phyloP scores from a whole-genome alignment of 2,329 filamentous ascomycete genomes.

The Periconia sp. region DNA sequence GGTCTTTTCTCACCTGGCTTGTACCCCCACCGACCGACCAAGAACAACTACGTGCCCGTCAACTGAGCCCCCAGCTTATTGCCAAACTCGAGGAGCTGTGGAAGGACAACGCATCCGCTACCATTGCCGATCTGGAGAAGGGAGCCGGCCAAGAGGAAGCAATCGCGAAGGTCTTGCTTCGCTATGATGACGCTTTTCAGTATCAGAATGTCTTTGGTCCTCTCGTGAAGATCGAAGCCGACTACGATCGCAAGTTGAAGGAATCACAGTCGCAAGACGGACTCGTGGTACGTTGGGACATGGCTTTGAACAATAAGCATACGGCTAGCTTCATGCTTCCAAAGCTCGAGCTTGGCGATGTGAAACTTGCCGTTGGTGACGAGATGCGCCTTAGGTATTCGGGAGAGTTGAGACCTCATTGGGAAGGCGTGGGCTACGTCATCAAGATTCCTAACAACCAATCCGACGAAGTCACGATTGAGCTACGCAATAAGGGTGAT shows the following conservation, averaged over 20 bases:
- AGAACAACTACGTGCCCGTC: constrained; percentile 91
- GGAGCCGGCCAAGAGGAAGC: constrained; percentile 91
- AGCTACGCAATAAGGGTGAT: constrained; percentile 89
- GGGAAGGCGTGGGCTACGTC: constrained; percentile 98
- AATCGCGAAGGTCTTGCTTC: constrained; percentile 84
- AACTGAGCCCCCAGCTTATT: constrained; percentile 91
- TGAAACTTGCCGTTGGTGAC: constrained; percentile 95
- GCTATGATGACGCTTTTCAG: constrained; percentile 96
- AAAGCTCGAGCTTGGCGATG: constrained; percentile 95
- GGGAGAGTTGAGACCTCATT: constrained; percentile 85
- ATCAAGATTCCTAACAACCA: constrained; percentile 99
- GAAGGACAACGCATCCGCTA: constrained; percentile 91
- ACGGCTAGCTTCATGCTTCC: constrained; percentile 92
- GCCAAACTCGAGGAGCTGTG: constrained; percentile 96
- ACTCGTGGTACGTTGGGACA: constrained; percentile 91
- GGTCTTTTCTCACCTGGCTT: constrained; percentile 92
- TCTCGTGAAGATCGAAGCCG: constrained; percentile 97
- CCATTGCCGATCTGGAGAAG: constrained; percentile 88
- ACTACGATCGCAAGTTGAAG: constrained; percentile 98
- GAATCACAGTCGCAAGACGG: constrained; percentile 97
- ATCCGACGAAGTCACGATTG: constrained; percentile 94
- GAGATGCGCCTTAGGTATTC: constrained; percentile 98
- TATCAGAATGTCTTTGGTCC: constrained; percentile 99
- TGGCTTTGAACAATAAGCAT: constrained; percentile 96
- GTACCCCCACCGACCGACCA: constrained; percentile 87